Conservation (phyloP, 2,329 filamentous ascomycete genomes). For the Thermomyces lanuginosus region DNA sequence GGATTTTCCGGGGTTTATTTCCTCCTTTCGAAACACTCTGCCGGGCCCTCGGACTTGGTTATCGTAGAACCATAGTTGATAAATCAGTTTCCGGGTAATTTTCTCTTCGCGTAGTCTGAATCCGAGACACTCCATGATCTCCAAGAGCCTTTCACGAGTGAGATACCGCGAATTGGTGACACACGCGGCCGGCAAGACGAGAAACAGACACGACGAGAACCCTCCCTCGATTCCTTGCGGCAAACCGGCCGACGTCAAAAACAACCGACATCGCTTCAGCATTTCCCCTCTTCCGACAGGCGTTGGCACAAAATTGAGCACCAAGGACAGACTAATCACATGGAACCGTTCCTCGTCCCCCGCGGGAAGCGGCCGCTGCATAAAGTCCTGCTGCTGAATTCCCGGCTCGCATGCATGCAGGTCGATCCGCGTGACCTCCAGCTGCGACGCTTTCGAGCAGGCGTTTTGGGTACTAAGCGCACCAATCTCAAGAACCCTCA, state of each 20-base stretch:
- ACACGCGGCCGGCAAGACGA: constrained; percentile 80
- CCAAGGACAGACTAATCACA: constrained; percentile 77
- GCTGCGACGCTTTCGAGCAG: constrained; percentile 54
- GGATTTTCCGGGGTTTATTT: constrained; percentile 55
- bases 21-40: constrained; percentile 49
- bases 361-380: constrained; percentile 61
- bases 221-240: constrained; percentile 11
- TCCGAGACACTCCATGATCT: constrained; percentile 63
- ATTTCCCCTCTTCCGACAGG: constrained; percentile 62
- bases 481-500: constrained; percentile 74
- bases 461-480: constrained; percentile 71
- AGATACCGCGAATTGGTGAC: constrained; percentile 83
- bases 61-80: constrained; percentile 61
- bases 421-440: constrained; percentile 72
- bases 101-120: constrained; percentile 53
- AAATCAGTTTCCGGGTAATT: constrained; percentile 66
- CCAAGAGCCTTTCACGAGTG: constrained; percentile 48
- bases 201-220: constrained; percentile 47
- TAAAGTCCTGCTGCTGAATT: constrained; percentile 85
- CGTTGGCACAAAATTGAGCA: constrained; percentile 86
- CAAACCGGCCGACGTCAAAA: constrained; percentile 35
- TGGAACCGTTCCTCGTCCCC: constrained; percentile 54
- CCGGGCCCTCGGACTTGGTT: constrained; percentile 11
- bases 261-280: constrained; percentile 58
- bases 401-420: constrained; percentile 63